These are phyloP conservation scores for Tulasnella sp. DNA, from an alignment of 768 basidiomycete species.

Conservation along the genomic window DNA sequence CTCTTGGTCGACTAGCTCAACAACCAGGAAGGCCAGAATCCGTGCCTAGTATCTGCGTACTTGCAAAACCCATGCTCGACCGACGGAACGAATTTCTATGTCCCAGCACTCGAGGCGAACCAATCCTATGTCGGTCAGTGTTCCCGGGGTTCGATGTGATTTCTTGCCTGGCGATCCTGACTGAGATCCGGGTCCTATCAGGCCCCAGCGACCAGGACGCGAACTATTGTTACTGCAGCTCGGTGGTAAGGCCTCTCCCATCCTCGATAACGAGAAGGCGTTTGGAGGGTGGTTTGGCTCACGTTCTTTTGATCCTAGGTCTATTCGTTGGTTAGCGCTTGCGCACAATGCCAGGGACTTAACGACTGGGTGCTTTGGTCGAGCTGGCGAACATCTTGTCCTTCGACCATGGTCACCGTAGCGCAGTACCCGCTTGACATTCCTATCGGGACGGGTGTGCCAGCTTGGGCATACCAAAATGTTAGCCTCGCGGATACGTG, in stretches of 20 bases:
- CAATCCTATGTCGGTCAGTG: neutral
- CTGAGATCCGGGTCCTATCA: neutral
- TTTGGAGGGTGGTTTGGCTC: neutral
- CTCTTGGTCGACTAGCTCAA: neutral
- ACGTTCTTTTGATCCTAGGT: constrained; percentile 27
- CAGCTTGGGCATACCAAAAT: no score
- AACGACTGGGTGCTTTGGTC: constrained; percentile 39
- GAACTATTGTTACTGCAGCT: constrained; percentile 50
- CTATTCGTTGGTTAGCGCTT: constrained; percentile 56
- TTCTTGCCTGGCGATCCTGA: neutral
- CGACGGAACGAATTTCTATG: constrained; percentile 4
- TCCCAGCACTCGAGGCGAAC: neutral
- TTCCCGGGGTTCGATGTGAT: neutral
- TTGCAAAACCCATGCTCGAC: constrained; percentile 1
- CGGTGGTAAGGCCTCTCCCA: constrained; percentile 39
- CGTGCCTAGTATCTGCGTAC: constrained; percentile 27
- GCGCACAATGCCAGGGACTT: constrained; percentile 53
- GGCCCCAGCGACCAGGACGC: neutral
- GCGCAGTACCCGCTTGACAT: constrained; percentile 49
- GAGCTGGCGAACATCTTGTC: constrained; percentile 37
- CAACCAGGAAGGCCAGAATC: constrained; percentile 16
- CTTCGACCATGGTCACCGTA: constrained; percentile 14
- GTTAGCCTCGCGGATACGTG: constrained; percentile 38
- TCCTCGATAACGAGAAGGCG: neutral
- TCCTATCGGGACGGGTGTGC: no score